These are phyloP conservation scores for Capillidium heterosporum DNA, from an alignment of 371 early-diverging fungal species.

Conservation along the genomic window DNA sequence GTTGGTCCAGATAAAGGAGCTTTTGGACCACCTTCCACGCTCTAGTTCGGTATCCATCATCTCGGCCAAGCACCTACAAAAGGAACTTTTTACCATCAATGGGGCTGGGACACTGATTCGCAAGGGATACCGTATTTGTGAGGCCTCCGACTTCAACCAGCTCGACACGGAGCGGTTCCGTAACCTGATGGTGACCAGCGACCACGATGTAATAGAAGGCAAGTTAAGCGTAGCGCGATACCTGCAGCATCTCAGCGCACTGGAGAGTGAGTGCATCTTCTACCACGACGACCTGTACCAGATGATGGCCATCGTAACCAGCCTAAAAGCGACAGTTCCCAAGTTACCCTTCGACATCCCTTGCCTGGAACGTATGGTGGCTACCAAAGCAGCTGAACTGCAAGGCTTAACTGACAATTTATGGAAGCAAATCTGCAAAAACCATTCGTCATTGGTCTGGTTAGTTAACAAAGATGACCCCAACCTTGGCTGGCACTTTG, in stretches of 20 bases:
- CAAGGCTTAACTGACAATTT: constrained; percentile 82
- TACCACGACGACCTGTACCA: constrained; percentile 78
- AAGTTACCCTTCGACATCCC: constrained; percentile 17
- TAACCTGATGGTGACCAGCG: constrained; percentile 55
- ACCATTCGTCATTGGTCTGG: constrained; percentile 56
- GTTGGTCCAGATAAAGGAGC: constrained; percentile 85
- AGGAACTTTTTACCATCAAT: constrained; percentile 90
- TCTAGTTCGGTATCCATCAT: constrained; percentile 92
- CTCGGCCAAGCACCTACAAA: constrained; percentile 86
- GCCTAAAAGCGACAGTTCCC: background rate
- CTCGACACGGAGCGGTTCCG: constrained; percentile 72
- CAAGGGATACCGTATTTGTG: constrained; percentile 75
- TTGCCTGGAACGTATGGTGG: constrained; percentile 60
- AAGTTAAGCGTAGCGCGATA: constrained; percentile 49
- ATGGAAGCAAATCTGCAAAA: constrained; percentile 59
- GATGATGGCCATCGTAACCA: constrained; percentile 59
- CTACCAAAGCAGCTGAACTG: constrained; percentile 51
- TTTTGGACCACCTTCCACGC: constrained; percentile 83
- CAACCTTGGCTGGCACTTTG: constrained; percentile 75
- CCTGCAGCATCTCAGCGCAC: constrained; percentile 33
- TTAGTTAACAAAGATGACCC: constrained; percentile 29
- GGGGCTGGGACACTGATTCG: constrained; percentile 93
- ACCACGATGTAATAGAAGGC: constrained; percentile 43
- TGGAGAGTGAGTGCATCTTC: constrained; percentile 28
- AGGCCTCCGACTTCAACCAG: constrained; percentile 35